Evolutionary conservation across 2,329 filamentous ascomycete genomes (phyloP).

Genomic region (Fusarium stilboides): DNA sequence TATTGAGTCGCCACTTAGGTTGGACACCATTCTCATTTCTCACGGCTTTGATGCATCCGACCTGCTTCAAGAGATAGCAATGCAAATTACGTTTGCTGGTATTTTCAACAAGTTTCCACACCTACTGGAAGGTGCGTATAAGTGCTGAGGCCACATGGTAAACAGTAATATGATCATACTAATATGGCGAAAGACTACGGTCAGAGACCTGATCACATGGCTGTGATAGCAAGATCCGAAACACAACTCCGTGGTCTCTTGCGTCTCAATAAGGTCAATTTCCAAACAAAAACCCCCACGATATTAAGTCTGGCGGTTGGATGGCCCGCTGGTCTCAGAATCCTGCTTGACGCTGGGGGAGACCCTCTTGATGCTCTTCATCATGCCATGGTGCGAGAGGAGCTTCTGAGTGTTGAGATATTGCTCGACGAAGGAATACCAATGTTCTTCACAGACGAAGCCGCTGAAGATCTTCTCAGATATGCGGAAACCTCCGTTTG

Average conservation of each 20-base stretch:
- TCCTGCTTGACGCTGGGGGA: constrained; percentile 2
- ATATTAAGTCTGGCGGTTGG: constrained; percentile 7
- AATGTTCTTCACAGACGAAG: background rate
- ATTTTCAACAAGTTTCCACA: background rate
- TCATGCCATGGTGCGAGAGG: background rate
- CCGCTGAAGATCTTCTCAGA: background rate
- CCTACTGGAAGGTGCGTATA: background rate
- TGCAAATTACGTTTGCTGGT: no score
- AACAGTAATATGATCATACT: background rate
- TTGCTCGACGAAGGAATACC: background rate
- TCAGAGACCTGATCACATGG: background rate
- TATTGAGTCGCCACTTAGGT: background rate
- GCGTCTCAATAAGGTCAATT: background rate
- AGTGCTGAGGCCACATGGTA: no score
- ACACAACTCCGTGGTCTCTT: background rate
- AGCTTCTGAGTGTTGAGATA: background rate
- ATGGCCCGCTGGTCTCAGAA: background rate
- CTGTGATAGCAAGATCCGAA: background rate
- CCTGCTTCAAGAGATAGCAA: background rate
- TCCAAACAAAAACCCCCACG: background rate
- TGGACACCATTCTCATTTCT: background rate
- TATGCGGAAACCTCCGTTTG: background rate
- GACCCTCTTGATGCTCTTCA: background rate
- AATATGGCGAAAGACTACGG: background rate
- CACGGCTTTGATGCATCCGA: background rate